These are phyloP conservation scores for Capsella rubella DNA, from an alignment of 441 rosid species.

Conservation along the genomic window DNA sequence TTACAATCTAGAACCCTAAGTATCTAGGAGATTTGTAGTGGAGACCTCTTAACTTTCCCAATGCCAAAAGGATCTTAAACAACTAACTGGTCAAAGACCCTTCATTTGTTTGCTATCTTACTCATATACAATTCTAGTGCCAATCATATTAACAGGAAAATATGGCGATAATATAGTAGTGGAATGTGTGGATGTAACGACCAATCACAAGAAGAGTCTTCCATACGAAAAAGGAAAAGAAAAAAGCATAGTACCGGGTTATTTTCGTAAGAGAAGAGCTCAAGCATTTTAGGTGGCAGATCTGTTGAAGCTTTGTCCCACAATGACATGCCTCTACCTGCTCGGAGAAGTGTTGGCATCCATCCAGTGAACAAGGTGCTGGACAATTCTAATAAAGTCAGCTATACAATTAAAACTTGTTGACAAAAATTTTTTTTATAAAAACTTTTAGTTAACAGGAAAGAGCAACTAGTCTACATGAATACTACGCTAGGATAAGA, in stretches of 20 bases:
- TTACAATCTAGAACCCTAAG: no score
- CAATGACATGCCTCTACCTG: constrained; percentile 86
- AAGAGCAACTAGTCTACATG: not conserved
- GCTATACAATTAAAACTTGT: constrained; percentile 1
- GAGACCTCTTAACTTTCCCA: no score
- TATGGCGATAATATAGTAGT: no score
- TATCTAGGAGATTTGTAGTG: no score
- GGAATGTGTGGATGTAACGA: no score
- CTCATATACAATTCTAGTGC: no score
- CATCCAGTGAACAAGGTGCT: constrained; percentile 89
- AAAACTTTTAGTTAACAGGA: not conserved
- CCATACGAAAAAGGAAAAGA: constrained; percentile 10
- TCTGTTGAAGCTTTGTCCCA: constrained; percentile 71
- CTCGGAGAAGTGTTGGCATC: constrained; percentile 89
- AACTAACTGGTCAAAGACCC: no score
- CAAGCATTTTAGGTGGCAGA: constrained; percentile 65
- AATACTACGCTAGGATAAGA: not conserved
- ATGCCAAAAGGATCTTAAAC: no score
- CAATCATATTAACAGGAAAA: no score
- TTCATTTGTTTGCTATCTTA: no score
- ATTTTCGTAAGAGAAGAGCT: constrained; percentile 84
- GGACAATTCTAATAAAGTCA: constrained; percentile 35
- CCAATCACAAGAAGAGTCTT: no score
- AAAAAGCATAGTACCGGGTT: constrained; percentile 52
- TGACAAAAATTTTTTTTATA: not conserved